Percentiles rank a stretch among this genome's conserved stretches.
phyloP scores from a whole-genome alignment of 2,329 filamentous ascomycete species.

The Pseudogymnoascus sp. region DNA sequence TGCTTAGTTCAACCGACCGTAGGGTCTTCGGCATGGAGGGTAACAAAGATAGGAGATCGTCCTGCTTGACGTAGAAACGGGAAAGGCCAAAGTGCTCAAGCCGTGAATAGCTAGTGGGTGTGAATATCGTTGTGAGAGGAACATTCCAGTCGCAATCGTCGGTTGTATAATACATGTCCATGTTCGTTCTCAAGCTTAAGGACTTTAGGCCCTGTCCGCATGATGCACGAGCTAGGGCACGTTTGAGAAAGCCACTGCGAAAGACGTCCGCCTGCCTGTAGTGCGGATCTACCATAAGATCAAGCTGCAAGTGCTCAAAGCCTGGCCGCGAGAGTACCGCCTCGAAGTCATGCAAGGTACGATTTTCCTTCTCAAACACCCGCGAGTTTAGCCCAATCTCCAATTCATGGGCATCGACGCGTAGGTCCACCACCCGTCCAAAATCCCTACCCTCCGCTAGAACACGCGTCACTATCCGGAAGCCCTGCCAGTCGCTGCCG shows the following conservation, averaged over 20 bases:
- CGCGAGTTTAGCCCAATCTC: conserved; percentile 27
- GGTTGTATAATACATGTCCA: background rate
- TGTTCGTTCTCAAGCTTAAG: conserved; percentile 20
- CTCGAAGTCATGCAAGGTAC: conserved; percentile 23
- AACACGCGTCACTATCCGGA: conserved; percentile 23
- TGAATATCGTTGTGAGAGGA: conserved; percentile 26
- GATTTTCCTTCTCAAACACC: conserved; percentile 24
- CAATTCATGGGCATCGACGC: conserved; percentile 27
- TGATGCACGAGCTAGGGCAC: conserved; percentile 12
- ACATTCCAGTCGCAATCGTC: background rate
- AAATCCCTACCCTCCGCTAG: conserved; percentile 21
- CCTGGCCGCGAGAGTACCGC: conserved; percentile 21
- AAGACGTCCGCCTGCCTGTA: conserved; percentile 2
- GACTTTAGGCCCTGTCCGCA: conserved; percentile 18
- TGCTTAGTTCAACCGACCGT: conserved; percentile 29
- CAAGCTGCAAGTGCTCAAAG: conserved; percentile 25
- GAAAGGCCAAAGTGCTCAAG: conserved; percentile 29
- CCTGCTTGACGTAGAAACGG: conserved; percentile 20
- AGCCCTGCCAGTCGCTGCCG: conserved; percentile 26
- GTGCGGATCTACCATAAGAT: conserved; percentile 16
- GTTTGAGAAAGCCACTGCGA: conserved; percentile 16
- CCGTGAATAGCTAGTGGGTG: conserved; percentile 22
- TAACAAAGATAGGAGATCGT: conserved; percentile 26
- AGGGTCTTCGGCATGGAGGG: conserved; percentile 23
- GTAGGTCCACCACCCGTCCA: conserved; percentile 28